Evolutionary conservation across 805 yeast genomes (phyloP).

Genomic region (Kurtzmaniella fragi): DNA sequence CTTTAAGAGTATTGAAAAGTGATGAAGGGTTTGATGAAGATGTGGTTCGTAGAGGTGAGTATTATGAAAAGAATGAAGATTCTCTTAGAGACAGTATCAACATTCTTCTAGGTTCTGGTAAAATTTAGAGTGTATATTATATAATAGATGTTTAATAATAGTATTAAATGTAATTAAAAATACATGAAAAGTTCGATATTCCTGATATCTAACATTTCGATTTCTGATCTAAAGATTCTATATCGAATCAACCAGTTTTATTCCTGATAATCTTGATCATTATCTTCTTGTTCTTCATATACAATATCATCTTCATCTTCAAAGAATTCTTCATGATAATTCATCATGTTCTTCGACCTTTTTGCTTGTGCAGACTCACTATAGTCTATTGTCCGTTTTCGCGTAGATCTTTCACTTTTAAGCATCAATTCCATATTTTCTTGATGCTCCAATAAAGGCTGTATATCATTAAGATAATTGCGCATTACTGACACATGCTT

Average conservation of each 20-base stretch:
- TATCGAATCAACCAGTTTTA: neutral
- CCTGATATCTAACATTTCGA: too few relatives aligned
- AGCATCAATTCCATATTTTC: slow-evolving; percentile 9
- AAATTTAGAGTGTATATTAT: slow-evolving; percentile 23
- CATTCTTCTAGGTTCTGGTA: slow-evolving; percentile 58
- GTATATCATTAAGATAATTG: slow-evolving; percentile 21
- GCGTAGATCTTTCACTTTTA: slow-evolving; percentile 9
- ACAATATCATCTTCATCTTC: slow-evolving; percentile 12
- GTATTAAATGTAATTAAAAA: neutral
- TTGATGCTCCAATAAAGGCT: slow-evolving; percentile 24
- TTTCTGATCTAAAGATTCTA: too few relatives aligned
- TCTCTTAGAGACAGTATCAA: slow-evolving; percentile 75
- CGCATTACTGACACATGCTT: slow-evolving; percentile 23
- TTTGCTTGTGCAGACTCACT: slow-evolving; percentile 10
- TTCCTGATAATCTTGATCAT: slow-evolving; percentile 13
- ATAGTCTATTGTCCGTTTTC: slow-evolving; percentile 17
- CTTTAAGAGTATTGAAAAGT: slow-evolving; percentile 79
- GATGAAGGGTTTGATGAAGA: slow-evolving; percentile 91
- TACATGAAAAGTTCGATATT: too few relatives aligned
- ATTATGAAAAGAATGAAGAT: slow-evolving; percentile 62
- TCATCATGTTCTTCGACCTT: slow-evolving; percentile 5
- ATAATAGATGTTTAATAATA: neutral
- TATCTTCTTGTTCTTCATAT: slow-evolving; percentile 9
- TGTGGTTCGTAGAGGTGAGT: slow-evolving; percentile 75
- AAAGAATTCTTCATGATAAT: slow-evolving; percentile 16